Evolutionary conservation across 208 protist species (phyloP).

Genomic region (Blechomonas ayalai): DNA sequence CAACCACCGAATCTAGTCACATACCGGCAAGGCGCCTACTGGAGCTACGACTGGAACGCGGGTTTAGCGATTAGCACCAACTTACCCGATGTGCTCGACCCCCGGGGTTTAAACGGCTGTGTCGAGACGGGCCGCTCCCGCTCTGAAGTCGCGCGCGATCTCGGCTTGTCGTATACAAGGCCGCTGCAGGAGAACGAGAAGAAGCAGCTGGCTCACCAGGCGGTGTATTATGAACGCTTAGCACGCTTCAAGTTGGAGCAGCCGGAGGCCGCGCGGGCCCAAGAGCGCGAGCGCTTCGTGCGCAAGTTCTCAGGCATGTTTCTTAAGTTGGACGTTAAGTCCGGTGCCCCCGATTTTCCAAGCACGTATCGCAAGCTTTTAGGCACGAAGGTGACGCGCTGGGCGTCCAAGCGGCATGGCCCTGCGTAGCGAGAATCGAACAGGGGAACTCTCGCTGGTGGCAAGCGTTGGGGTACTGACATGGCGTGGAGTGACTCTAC

Average conservation of each 20-base stretch:
- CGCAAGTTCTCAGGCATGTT: slow-evolving; percentile 90
- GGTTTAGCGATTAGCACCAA: slow-evolving; percentile 83
- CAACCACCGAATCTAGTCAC: slow-evolving; percentile 84
- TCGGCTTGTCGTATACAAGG: slow-evolving; percentile 84
- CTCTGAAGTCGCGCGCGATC: slow-evolving; percentile 83
- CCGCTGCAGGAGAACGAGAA: slow-evolving; percentile 86
- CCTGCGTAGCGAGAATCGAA: slow-evolving; percentile 57
- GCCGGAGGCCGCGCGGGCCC: slow-evolving; percentile 72
- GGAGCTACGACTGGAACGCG: slow-evolving; percentile 87
- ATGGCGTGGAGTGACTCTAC: too few species aligned
- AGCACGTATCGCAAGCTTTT: slow-evolving; percentile 82
- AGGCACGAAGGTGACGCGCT: slow-evolving; percentile 81
- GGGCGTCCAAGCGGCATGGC: slow-evolving; percentile 85
- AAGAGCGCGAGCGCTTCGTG: slow-evolving; percentile 82
- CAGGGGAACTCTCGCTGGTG: too few species aligned
- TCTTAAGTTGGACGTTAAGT: slow-evolving; percentile 81
- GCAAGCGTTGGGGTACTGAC: too few species aligned
- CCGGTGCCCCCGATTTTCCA: slow-evolving; percentile 76
- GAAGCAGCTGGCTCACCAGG: slow-evolving; percentile 85
- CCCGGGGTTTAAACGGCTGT: slow-evolving; percentile 83
- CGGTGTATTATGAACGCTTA: slow-evolving; percentile 84
- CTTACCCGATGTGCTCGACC: slow-evolving; percentile 78
- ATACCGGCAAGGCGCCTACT: slow-evolving; percentile 82
- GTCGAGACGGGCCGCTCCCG: slow-evolving; percentile 88
- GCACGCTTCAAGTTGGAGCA: slow-evolving; percentile 90